Evolutionary conservation across 2,329 filamentous ascomycete genomes (phyloP).

Genomic region (Cladophialophora chaetospira): DNA sequence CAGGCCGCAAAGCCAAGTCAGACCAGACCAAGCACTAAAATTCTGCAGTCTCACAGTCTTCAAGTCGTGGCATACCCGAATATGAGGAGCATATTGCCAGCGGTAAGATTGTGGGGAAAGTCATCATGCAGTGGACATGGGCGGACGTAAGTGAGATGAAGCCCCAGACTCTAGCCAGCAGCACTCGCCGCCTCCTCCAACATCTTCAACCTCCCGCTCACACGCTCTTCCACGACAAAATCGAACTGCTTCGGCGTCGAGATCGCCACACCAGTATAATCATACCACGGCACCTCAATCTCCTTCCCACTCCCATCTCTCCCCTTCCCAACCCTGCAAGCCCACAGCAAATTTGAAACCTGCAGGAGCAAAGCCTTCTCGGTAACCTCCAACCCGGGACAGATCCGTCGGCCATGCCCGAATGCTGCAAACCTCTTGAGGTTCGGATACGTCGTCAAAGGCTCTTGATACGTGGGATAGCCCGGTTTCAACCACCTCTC

Average conservation of each 20-base stretch:
- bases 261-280: conserved; percentile 22
- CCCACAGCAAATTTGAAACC: conserved; percentile 59
- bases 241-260: conserved; percentile 15
- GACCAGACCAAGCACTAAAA: background rate
- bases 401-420: conserved; percentile 33
- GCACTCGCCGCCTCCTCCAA: conserved; percentile 13
- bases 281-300: conserved; percentile 23
- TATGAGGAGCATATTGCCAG: background rate
- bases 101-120: background rate
- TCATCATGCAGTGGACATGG: background rate
- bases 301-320: conserved; percentile 14
- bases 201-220: conserved; percentile 12
- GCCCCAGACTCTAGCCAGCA: background rate
- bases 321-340: conserved; percentile 48
- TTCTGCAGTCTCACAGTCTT: background rate
- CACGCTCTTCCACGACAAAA: conserved; percentile 14
- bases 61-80: background rate
- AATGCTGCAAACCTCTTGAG: conserved; percentile 29
- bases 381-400: conserved; percentile 30
- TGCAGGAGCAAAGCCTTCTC: conserved; percentile 51
- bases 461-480: conserved; percentile 33
- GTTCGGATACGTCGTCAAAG: conserved; percentile 31
- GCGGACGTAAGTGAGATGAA: background rate
- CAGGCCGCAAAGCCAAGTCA: background rate
- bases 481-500: conserved; percentile 31